A percentile compares a stretch with the other conserved stretches of the same genome.
phyloP scores from a whole-genome alignment of 192 early-diverging fungal genomes.

The Gamsiella multidivaricata region DNA sequence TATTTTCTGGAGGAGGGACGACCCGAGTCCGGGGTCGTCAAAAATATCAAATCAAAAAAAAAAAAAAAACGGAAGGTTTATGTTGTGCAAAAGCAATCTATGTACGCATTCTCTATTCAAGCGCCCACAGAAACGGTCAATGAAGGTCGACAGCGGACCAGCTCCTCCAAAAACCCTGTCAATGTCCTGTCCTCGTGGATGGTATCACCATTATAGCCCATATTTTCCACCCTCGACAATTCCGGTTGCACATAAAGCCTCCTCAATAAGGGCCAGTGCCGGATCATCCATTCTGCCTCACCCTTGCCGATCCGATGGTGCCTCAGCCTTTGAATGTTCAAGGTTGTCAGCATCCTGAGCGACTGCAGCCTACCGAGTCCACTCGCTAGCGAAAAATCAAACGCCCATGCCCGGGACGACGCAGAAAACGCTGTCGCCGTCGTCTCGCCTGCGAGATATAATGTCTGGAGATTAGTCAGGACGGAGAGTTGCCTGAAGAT shows the following conservation, averaged over 20 bases:
- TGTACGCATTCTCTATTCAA: too few relatives aligned
- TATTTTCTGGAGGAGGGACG: too few relatives aligned
- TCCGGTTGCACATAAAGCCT: neutral
- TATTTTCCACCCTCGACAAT: too few relatives aligned
- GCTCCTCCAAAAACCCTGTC: too few relatives aligned
- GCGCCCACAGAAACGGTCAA: too few relatives aligned
- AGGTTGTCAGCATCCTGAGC: neutral
- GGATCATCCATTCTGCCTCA: slow-evolving; percentile 21
- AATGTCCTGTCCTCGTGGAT: too few relatives aligned
- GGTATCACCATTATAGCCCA: too few relatives aligned
- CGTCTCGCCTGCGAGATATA: slow-evolving; percentile 20
- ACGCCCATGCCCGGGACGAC: slow-evolving; percentile 7
- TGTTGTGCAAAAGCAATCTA: too few relatives aligned
- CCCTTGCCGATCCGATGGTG: slow-evolving; percentile 4
- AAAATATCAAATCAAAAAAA: too few relatives aligned
- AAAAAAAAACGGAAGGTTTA: too few relatives aligned
- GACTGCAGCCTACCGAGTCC: slow-evolving; percentile 9
- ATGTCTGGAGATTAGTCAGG: slow-evolving; percentile 3
- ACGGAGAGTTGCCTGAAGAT: slow-evolving; percentile 26
- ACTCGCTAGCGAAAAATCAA: slow-evolving; percentile 18
- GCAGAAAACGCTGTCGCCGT: neutral
- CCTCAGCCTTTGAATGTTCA: slow-evolving; percentile 16
- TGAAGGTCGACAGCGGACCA: too few relatives aligned
- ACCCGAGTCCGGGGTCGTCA: too few relatives aligned
- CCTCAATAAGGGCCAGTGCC: slow-evolving; percentile 11